A percentile compares a stretch with the other conserved stretches of the same genome.
Conservation (phyloP, 257 asterid species). For the Scutellaria barbata region DNA sequence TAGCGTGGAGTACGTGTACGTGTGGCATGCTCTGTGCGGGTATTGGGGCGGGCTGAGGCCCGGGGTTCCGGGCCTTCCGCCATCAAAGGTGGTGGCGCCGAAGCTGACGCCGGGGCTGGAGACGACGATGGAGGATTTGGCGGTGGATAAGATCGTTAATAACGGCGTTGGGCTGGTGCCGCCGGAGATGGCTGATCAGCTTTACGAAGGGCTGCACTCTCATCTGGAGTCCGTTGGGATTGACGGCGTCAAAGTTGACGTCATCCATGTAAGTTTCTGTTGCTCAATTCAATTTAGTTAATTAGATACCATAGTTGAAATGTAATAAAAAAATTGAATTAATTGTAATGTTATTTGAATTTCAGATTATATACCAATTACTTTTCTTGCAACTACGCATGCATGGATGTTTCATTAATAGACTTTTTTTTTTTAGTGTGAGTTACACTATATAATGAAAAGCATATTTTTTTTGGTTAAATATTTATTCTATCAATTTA, state of each 20-base stretch:
- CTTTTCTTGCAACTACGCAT: no score
- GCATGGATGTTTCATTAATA: no score
- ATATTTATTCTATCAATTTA: no score
- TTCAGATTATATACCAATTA: no score
- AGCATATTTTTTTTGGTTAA: no score
- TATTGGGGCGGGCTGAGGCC: slow-evolving; percentile 54
- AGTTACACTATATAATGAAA: no score
- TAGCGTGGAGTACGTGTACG: slow-evolving; percentile 41
- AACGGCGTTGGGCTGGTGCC: slow-evolving; percentile 45
- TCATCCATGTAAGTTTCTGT: slow-evolving; percentile 41
- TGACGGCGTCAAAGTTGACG: slow-evolving; percentile 52
- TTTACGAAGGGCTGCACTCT: slow-evolving; percentile 46
- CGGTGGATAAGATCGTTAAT: slow-evolving; percentile 46
- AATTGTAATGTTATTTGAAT: no score
- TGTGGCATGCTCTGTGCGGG: slow-evolving; percentile 51
- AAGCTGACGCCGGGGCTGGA: slow-evolving; percentile 41
- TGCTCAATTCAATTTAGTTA: not conserved
- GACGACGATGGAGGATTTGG: slow-evolving; percentile 50
- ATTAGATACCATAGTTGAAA: no score
- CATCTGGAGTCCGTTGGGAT: slow-evolving; percentile 42
- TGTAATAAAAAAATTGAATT: no score
- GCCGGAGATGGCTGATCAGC: slow-evolving; percentile 35
- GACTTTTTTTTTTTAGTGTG: no score
- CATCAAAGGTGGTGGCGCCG: slow-evolving; percentile 36
- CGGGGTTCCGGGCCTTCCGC: slow-evolving; percentile 32